Percentiles rank a stretch among this genome's conserved stretches.
These are phyloP conservation scores for Pyrenochaeta sp. DNA, from an alignment of 2,329 filamentous ascomycete species.

Conservation along the genomic window DNA sequence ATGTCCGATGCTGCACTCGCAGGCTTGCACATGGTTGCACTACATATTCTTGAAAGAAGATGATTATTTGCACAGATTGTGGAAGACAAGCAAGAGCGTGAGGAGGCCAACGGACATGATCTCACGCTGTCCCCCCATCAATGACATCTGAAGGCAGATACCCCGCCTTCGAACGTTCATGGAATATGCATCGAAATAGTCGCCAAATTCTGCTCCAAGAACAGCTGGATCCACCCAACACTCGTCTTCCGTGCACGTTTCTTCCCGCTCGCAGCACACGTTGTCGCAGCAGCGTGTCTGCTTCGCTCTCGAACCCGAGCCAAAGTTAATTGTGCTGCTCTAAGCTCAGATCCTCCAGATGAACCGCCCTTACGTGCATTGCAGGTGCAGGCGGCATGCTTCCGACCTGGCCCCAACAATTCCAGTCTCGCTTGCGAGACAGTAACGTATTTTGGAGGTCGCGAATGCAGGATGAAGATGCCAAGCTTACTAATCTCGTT, in stretches of 20 bases:
- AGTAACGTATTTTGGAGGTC: background rate
- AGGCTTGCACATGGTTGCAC: background rate
- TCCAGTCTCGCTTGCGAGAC: conserved; percentile 11
- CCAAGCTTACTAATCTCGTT: conserved; percentile 6
- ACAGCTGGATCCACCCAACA: background rate
- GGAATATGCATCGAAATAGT: conserved; percentile 3
- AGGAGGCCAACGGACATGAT: background rate
- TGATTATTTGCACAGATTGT: background rate
- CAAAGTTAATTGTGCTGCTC: background rate
- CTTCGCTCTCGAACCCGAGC: background rate
- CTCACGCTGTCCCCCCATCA: background rate
- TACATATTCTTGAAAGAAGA: background rate
- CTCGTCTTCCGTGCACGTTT: conserved; percentile 9
- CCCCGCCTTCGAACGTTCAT: conserved; percentile 8
- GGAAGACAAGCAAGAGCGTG: background rate
- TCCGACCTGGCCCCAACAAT: conserved; percentile 10
- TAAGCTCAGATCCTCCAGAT: background rate
- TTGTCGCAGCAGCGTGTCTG: background rate
- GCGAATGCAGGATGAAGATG: background rate
- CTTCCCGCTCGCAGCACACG: conserved; percentile 12
- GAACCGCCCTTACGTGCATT: background rate
- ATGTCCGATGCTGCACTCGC: background rate
- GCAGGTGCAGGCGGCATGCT: background rate
- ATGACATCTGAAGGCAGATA: background rate
- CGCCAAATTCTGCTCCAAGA: background rate